Base-by-base conservation (phyloP, 129 eudicot genomes). In the Centella asiatica region DNA sequence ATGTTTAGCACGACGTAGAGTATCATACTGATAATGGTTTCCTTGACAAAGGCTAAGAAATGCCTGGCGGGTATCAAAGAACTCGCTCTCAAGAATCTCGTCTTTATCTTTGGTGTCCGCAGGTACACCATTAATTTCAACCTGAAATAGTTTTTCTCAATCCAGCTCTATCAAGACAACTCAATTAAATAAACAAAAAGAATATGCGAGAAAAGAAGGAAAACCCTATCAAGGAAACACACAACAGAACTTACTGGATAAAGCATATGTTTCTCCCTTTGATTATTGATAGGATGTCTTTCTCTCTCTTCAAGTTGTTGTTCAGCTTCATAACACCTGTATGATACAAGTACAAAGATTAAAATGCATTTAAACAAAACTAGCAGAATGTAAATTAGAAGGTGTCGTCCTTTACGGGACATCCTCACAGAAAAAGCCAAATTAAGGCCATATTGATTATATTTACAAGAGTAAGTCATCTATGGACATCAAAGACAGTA, bases 1-100 rank as follows among this genome's bases (percentile, higher is more conserved):
- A 80, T 90, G 98, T 64, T 90, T 90, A 57, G 98, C 98, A 46
- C 95, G 90, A 27, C 95, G 94, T 25, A 90, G 82, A 36, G 98
- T 90, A 77, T 90, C 95, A 42, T 87, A 90, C 39, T 87, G 95
- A 64, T 90, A 90, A 72, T 87, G 94, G 67, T 86, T 90, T 69
- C 95, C 95, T 77, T 87, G 98, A 66, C 94, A 90, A 74, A 87
- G 95, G 51, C 94, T 84, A 57, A 90, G 78, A 67, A 90, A 90
- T 62, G 94, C 98, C 56, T 84, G 94, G 29, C 94, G 74, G 4
- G 98, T 90, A 67, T 90, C 95, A 23, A 84, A 84, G 55, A 87
- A 90, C 69, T 90, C 95, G 25, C 90, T 87, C 80, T 87, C 98
- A 17, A 90, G 90, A 71, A 81, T 87, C 36, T 87, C 98, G 45